Percentiles rank a stretch among this genome's conserved stretches.
These are phyloP conservation scores for Echria macrotheca DNA, from an alignment of 495 filamentous ascomycete species.

Conservation along the genomic window DNA sequence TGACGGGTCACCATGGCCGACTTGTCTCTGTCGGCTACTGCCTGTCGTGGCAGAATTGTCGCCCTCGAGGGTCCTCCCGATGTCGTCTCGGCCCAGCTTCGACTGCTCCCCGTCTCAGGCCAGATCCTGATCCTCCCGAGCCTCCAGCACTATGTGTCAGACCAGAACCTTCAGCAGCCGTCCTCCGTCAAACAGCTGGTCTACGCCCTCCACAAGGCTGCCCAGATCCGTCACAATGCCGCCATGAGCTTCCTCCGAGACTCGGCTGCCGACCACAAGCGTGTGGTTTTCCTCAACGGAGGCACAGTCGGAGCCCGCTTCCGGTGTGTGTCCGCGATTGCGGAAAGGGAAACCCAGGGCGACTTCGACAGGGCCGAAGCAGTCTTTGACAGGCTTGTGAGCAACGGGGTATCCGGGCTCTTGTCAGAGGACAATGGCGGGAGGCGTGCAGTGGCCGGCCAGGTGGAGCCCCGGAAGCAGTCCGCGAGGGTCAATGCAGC, in stretches of 20 bases:
- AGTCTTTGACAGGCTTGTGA: slow-evolving; percentile 39
- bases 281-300: slow-evolving; percentile 48
- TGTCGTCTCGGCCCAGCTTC: slow-evolving; percentile 45
- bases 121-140: slow-evolving; percentile 45
- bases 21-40: slow-evolving; percentile 5
- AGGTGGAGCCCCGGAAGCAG: neutral
- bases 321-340: slow-evolving; percentile 40
- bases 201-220: slow-evolving; percentile 36
- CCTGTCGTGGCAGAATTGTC: slow-evolving; percentile 42
- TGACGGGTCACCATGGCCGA: slow-evolving; percentile 15
- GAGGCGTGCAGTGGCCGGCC: neutral
- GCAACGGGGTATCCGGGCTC: slow-evolving; percentile 37
- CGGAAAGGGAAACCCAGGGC: slow-evolving; percentile 35
- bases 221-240: slow-evolving; percentile 32
- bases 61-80: slow-evolving; percentile 47
- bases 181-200: slow-evolving; percentile 38
- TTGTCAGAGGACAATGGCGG: slow-evolving; percentile 8
- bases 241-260: slow-evolving; percentile 40
- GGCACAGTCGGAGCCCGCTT: slow-evolving; percentile 42
- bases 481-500: neutral
- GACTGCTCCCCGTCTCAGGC: slow-evolving; percentile 43
- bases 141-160: slow-evolving; percentile 32
- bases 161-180: slow-evolving; percentile 11
- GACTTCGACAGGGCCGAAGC: slow-evolving; percentile 37
- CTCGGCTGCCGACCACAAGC: slow-evolving; percentile 34